phyloP scores from a whole-genome alignment of 2,329 filamentous ascomycete species.

The Colletotrichum higginsianum region DNA sequence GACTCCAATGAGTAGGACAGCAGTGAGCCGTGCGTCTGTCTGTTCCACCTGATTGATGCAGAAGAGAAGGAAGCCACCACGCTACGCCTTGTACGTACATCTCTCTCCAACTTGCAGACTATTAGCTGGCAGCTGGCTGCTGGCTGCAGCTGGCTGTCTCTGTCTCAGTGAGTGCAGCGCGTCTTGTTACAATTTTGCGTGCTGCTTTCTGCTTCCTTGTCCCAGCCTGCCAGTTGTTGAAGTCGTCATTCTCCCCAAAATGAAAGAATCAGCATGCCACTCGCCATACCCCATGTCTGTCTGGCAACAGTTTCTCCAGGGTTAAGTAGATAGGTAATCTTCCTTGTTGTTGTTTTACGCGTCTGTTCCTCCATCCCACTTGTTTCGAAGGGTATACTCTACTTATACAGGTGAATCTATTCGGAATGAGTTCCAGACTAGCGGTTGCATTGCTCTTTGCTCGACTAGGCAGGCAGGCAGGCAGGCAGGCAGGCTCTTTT shows the following conservation, averaged over 20 bases:
- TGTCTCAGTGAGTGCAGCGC: not conserved
- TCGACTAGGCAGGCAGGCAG: too few relatives aligned
- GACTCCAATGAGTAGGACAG: not conserved
- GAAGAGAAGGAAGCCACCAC: not conserved
- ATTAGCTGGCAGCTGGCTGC: not conserved
- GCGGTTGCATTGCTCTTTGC: not conserved
- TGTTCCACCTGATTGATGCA: slow-evolving; percentile 38
- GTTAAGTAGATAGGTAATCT: not conserved
- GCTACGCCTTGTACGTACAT: slow-evolving; percentile 1
- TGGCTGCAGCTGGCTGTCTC: not conserved
- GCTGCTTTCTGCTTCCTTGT: not conserved
- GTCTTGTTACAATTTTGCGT: not conserved
- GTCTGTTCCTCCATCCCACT: not conserved
- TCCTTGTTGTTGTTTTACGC: not conserved
- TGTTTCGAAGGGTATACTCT: not conserved
- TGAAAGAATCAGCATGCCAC: not conserved
- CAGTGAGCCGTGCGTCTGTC: slow-evolving; percentile 21
- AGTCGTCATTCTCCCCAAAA: not conserved
- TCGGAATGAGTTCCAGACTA: not conserved
- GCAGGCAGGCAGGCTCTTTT: too few relatives aligned
- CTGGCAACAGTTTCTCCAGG: not conserved
- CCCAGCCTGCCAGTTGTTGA: not conserved
- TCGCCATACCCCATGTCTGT: not conserved
- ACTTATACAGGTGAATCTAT: not conserved
- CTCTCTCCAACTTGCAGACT: not conserved